Conservation (phyloP, 148 eudicot species). For the Camellia sinensis region DNA sequence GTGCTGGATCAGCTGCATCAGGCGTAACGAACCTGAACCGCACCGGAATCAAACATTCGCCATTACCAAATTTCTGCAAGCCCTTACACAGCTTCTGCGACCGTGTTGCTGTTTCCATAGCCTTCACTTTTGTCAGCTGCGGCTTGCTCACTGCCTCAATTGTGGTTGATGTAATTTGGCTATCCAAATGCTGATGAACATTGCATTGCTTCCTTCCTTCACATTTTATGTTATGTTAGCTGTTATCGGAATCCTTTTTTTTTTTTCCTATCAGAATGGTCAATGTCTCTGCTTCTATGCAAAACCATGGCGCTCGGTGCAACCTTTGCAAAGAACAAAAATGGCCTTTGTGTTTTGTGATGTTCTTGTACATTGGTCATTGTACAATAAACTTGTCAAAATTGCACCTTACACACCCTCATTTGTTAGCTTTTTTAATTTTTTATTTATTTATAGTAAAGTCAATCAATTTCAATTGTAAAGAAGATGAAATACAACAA, state of each 20-base stretch:
- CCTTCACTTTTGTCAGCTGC: constrained; percentile 68
- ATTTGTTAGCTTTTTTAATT: no score
- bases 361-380: no score
- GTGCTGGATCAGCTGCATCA: constrained; percentile 91
- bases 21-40: constrained; percentile 82
- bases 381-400: no score
- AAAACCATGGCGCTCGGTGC: no score
- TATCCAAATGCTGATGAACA: constrained; percentile 40
- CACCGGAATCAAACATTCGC: constrained; percentile 76
- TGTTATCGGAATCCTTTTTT: not conserved
- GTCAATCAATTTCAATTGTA: no score
- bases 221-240: not conserved
- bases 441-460: no score
- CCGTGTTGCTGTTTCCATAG: constrained; percentile 78
- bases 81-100: constrained; percentile 69
- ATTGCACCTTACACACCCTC: no score
- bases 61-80: constrained; percentile 83
- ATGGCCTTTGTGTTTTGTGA: no score
- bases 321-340: no score
- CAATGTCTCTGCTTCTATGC: not conserved
- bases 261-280: not conserved
- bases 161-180: constrained; percentile 70
- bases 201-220: not conserved
- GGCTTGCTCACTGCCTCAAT: constrained; percentile 63
- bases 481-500: no score